Evolutionary conservation across 2,329 filamentous ascomycete species (phyloP), one percentile per base, ranked within the genome.

Genomic region (Talaromyces verruculosus): DNA sequence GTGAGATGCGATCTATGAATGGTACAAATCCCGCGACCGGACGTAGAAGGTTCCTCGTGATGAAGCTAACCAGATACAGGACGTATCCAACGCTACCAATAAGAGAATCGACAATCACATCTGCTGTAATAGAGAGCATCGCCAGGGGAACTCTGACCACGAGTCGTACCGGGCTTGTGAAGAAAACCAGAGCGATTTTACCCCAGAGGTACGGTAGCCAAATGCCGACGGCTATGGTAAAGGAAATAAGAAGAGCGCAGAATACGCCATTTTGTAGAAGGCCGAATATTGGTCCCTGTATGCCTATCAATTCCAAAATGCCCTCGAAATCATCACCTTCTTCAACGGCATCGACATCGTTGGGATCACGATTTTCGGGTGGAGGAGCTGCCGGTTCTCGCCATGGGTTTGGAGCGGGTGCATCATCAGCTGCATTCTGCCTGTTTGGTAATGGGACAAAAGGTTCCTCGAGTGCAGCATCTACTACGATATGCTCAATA

Each of bases 231-330:
- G 92, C 89, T 49, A 99, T 88, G 15, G 93, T 96, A 61, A 94
- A 87, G 0, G 91, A 91, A 15, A 99, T 92, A 33, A 99, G 84
- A 55, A 98, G 89, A 7, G 91, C 90, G 75, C 94, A 97, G 78
- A 99, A 99, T 17, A 97, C 88, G 64, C 91, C 93, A 71, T 99
- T 99, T 74, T 99, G 95, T 70, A 98, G 88, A 5, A 99, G 85
- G 2, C 92, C 93, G 15, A 90, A 89, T 2, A 99, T 84, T 0
- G 95, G 95, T 0, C 95, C 95, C 73, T 96, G 92, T 91, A 99
- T 96, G 43, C 95, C 95, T 67, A 99, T 90, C 17, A 99, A 86
- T 76, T 99, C 95, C 82, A 99, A 88, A 62, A 99, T 91, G 0
- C 95, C 95, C 75, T 99, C 95, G 17, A 99, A 88, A 74, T 99